Base-by-base conservation (phyloP, 805 yeast genomes). In the Schwanniomyces yamadae region DNA sequence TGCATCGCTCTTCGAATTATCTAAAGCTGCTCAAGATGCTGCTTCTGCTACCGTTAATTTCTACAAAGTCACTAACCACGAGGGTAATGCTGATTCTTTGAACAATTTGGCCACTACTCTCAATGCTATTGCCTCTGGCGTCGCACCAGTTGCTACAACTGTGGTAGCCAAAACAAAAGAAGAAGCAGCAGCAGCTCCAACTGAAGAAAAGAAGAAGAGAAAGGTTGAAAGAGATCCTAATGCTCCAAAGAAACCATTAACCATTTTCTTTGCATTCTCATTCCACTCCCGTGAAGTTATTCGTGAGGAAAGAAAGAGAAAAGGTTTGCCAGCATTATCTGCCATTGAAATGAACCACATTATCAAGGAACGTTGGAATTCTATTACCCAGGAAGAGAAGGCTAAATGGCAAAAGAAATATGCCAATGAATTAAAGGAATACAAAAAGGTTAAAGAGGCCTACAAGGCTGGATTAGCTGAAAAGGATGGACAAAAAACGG, bases 191-290 rank as follows among this genome's bases (percentile, higher is more conserved):
- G 45, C 51, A n/a, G 44, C 50, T 2, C 28, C 28, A 14, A 28
- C 35, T 29, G 71, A 70, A 58, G 70, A 67, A 47, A 61, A 59
- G 39, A 82, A 77, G 63, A 78, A 75, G 51, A 69, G 65, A 51
- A 72, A 69, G 50, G 66, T 57, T 24, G 71, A 63, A 35, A 70
- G 63, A 49, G 98, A 91, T 62, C 97, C 97, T 34, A 82, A 85
- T 53, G 96, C 96, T 29, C 99, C 99, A 41, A 88, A 86, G 72
- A 89, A 89, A 54, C 98, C 99, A 11, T 70, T 87, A 54, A 89
- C 96, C 15, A 84, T 86, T 29, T 90, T 80, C 67, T 85, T 91
- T 60, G 71, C 72, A 27, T 91, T 80, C 62, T 80, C 87, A 35
- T 81, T 84, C 46, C 80, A 78, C 46, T 76, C 80, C 46, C 80